Evolutionary conservation across 2,329 filamentous ascomycete genomes (phyloP).

Genomic region (Xylariaceae sp.): DNA sequence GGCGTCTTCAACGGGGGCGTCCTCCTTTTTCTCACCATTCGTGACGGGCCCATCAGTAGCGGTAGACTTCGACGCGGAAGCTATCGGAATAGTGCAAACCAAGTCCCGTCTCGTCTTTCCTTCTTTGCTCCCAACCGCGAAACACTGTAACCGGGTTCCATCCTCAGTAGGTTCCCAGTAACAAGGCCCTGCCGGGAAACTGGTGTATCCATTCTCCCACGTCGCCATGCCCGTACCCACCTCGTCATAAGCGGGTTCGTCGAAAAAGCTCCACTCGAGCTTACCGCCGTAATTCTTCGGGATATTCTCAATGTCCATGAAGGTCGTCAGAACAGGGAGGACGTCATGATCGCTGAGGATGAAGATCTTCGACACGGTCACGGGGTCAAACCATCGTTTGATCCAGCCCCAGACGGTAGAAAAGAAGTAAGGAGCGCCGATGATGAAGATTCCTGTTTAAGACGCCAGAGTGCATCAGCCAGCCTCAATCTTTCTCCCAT

Average conservation of each 20-base stretch:
- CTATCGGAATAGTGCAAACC: constrained; percentile 48
- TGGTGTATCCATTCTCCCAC: constrained; percentile 49
- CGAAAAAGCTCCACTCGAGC: constrained; percentile 75
- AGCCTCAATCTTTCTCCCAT: not conserved
- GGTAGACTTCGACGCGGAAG: constrained; percentile 31
- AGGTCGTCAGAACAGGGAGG: constrained; percentile 67
- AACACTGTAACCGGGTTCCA: constrained; percentile 44
- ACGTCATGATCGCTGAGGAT: constrained; percentile 73
- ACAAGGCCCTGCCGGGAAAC: constrained; percentile 52
- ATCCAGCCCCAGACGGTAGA: constrained; percentile 92
- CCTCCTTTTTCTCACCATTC: constrained; percentile 1
- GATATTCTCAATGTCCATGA: constrained; percentile 77
- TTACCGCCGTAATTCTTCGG: constrained; percentile 86
- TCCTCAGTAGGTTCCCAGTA: constrained; percentile 49
- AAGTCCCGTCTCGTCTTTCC: constrained; percentile 42
- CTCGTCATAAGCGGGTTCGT: constrained; percentile 57
- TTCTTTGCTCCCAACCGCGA: constrained; percentile 46
- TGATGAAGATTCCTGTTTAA: constrained; percentile 52
- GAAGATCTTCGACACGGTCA: constrained; percentile 93
- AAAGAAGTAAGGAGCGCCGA: constrained; percentile 87
- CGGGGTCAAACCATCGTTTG: constrained; percentile 92
- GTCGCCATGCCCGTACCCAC: constrained; percentile 34
- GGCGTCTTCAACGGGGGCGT: too few species aligned
- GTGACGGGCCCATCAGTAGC: not conserved
- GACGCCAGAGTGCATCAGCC: not conserved